Evolutionary conservation across 768 basidiomycete species (phyloP).

Genomic region (Gloeostereum incarnatum): DNA sequence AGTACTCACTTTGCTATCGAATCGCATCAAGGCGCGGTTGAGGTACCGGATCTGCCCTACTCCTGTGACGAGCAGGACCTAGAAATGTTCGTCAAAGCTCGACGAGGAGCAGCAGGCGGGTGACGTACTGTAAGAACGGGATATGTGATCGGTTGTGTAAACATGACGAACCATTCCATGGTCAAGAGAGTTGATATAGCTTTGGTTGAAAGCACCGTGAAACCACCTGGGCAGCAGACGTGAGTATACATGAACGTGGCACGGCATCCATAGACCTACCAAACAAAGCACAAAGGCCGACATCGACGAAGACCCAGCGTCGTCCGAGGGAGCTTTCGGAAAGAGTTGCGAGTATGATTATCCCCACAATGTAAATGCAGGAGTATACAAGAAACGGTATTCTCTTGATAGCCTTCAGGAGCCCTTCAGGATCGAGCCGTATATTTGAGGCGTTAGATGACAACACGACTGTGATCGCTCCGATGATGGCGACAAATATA

Average conservation of each 20-base stretch:
- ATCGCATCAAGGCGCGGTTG: constrained; percentile 83
- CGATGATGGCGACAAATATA: constrained; percentile 72
- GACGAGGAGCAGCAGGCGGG: not conserved
- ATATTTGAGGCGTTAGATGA: constrained; percentile 65
- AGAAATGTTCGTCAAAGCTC: constrained; percentile 7
- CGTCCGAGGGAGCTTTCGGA: constrained; percentile 58
- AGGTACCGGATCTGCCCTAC: constrained; percentile 80
- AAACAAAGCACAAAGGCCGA: constrained; percentile 82
- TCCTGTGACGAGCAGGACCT: constrained; percentile 69
- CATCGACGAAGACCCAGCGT: constrained; percentile 72
- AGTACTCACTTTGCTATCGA: constrained; percentile 73
- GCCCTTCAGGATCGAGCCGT: constrained; percentile 54
- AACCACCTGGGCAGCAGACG: constrained; percentile 52
- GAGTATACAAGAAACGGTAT: constrained; percentile 72
- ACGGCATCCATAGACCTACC: constrained; percentile 29
- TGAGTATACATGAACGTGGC: constrained; percentile 1
- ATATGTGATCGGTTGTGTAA: constrained; percentile 77
- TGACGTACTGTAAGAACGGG: constrained; percentile 58
- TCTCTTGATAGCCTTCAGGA: constrained; percentile 63
- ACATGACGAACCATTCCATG: constrained; percentile 65
- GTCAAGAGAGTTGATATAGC: constrained; percentile 84
- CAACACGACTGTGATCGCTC: constrained; percentile 89
- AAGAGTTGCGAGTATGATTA: constrained; percentile 50
- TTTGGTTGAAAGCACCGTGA: constrained; percentile 91
- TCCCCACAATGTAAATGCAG: constrained; percentile 46